Evolutionary conservation across 164 flowering plant genomes (phyloP), one percentile per base, ranked within the genome.

Genomic region (Sedum album): DNA sequence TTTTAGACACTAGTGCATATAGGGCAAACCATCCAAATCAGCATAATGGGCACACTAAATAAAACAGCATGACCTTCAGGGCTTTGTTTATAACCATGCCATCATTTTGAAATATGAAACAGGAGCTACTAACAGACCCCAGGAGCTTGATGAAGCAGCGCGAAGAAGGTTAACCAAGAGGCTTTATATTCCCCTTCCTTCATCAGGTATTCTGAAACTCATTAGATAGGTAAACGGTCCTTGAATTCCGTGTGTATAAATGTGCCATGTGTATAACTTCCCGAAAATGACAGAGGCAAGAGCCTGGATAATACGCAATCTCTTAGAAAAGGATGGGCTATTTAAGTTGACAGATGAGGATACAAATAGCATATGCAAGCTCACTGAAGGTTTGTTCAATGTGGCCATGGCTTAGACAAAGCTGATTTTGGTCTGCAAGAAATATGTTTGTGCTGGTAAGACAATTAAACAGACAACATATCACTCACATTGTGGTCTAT

Each of bases 81-180:
- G 44, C 66, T 64, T 35, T 7, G 39, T 20, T 39, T 64, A 11
- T 39, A 36, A 35, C 21, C 46, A 33, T n/a, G 60, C 48, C 10
- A 25, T 31, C 20, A 31, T 64, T 48, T 44, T 70, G 18, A 30
- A 28, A 38, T 64, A 31, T 26, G 13, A 11, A 51, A 35, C 83
- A 95, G 99, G 99, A 72, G 99, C 99, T 71, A 95, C 99, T 69
- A 95, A 95, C 81, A 85, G 99, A 70, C 97, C 99, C 53, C 99
- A 92, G 73, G 99, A 92, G 74, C 97, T 95, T 60, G 97, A 95
- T 79, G 99, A 95, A 77, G 99, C 99, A 68, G 99, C 99, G 64
- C 78, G 99, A 73, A 83, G 97, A 74, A 84, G 97, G 73, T 96
- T 95, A 65, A 90, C 97, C 53, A 95, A 95, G 77, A 83, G 96